A percentile compares a stretch with the other conserved stretches of the same genome.
Evolutionary conservation across 2,329 filamentous ascomycete species (phyloP).

Genomic region (Aspergillus sp.): DNA sequence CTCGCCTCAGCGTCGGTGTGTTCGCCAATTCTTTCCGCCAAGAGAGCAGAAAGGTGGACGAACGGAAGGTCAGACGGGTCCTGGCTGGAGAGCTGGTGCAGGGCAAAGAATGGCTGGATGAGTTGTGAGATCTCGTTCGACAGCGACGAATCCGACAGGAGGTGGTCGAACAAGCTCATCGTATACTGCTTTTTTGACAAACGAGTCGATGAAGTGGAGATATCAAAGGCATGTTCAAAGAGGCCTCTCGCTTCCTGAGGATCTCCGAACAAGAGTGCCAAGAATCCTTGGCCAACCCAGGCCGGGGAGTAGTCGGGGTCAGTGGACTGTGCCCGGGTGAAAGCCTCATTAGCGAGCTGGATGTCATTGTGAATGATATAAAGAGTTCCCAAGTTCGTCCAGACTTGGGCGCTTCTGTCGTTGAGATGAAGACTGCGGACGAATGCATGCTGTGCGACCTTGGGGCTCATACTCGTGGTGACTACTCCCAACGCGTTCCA

Average conservation of each 20-base stretch:
- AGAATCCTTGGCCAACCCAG: slow-evolving; percentile 89
- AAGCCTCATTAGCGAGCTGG: slow-evolving; percentile 84
- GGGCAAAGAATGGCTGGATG: slow-evolving; percentile 83
- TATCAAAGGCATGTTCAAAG: slow-evolving; percentile 93
- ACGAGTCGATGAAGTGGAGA: slow-evolving; percentile 74
- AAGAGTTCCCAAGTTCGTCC: slow-evolving; percentile 88
- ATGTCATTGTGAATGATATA: slow-evolving; percentile 82
- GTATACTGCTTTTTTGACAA: slow-evolving; percentile 78
- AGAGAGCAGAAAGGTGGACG: slow-evolving; percentile 75
- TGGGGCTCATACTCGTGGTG: slow-evolving; percentile 80
- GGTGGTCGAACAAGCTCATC: slow-evolving; percentile 77
- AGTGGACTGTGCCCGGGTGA: slow-evolving; percentile 86
- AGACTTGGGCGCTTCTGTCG: slow-evolving; percentile 78
- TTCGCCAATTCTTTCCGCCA: slow-evolving; percentile 78
- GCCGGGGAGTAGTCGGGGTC: slow-evolving; percentile 92
- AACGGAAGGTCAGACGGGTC: slow-evolving; percentile 70
- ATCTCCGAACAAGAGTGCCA: slow-evolving; percentile 77
- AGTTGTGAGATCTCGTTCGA: slow-evolving; percentile 61
- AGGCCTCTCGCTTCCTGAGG: slow-evolving; percentile 75
- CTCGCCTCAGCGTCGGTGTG: slow-evolving; percentile 63
- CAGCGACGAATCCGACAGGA: slow-evolving; percentile 60
- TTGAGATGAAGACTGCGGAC: slow-evolving; percentile 90
- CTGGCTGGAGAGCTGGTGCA: slow-evolving; percentile 76
- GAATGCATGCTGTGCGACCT: slow-evolving; percentile 90
- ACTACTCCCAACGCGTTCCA: slow-evolving; percentile 96